A percentile compares a stretch with the other conserved stretches of the same genome.
Conservation (phyloP, 179 eudicot genomes). For the Spergularia azorica region DNA sequence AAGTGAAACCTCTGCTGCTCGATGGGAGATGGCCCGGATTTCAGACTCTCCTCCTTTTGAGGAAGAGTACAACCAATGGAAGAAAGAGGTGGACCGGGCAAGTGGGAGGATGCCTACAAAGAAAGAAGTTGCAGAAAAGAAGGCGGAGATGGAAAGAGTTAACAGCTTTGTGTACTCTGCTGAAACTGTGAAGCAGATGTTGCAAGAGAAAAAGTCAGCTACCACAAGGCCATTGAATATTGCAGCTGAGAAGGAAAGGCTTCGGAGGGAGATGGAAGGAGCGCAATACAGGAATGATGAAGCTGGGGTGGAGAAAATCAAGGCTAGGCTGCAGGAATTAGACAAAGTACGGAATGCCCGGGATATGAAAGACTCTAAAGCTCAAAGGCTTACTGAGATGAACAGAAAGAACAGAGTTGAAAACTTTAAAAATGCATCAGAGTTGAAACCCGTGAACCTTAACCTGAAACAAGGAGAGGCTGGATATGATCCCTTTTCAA, state of each 20-base stretch:
- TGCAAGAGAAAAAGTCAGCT: slow-evolving; percentile 94
- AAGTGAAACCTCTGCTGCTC: slow-evolving; percentile 87
- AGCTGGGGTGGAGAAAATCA: slow-evolving; percentile 68
- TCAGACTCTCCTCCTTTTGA: slow-evolving; percentile 77
- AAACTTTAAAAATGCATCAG: slow-evolving; percentile 89
- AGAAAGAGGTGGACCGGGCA: slow-evolving; percentile 80
- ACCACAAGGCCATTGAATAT: slow-evolving; percentile 82
- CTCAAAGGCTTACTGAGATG: slow-evolving; percentile 83
- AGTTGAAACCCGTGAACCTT: slow-evolving; percentile 53
- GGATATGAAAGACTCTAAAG: slow-evolving; percentile 69
- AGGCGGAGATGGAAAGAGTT: slow-evolving; percentile 68
- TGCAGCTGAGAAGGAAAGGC: slow-evolving; percentile 93
- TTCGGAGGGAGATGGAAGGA: slow-evolving; percentile 77
- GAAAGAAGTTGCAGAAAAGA: slow-evolving; percentile 79
- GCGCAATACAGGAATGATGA: slow-evolving; percentile 75
- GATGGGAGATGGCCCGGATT: slow-evolving; percentile 99
- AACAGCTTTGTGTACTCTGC: slow-evolving; percentile 81
- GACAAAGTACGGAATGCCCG: slow-evolving; percentile 65
- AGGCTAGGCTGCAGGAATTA: slow-evolving; percentile 71
- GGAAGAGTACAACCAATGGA: slow-evolving; percentile 95
- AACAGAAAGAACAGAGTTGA: slow-evolving; percentile 84
- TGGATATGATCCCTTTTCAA: slow-evolving; percentile 96
- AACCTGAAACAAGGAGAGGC: slow-evolving; percentile 88
- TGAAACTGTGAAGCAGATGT: slow-evolving; percentile 92
- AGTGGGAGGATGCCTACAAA: slow-evolving; percentile 77